Evolutionary conservation across 148 eudicot species (phyloP), one percentile per base, ranked within the genome.

Genomic region (Rhododendron ovatum): DNA sequence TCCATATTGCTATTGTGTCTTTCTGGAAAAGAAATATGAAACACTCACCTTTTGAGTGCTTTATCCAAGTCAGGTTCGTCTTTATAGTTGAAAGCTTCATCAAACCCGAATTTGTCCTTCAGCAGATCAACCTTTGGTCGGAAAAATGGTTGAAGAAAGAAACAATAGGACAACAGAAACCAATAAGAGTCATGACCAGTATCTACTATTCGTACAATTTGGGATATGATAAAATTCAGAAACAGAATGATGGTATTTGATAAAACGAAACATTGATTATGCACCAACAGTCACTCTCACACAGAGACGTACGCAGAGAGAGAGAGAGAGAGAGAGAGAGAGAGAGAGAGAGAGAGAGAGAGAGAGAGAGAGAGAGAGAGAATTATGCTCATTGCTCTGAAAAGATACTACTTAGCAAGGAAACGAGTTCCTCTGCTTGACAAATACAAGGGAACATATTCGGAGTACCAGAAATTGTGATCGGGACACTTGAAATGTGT

Each of bases 31-130:
- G 61, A 55, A 28, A 48, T 80, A 24, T 9, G 28, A 3, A 74
- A 74, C 14, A 57, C 87, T 88, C 59, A 91, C 92, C 92, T 89
- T 82, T 89, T 91, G 30, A 91, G 41, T 57, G 89, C 84, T 24
- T 84, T 85, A 69, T 84, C 85, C 24, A 91, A 67, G 82, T 91
- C 89, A 11, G 47, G 71, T 57, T 91, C 91, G 45, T 91, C 91
- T 82, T 87, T 91, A 51, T 89, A 91, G 74, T 91, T 91, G 76
- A 91, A 91, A 85, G 91, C 91, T 77, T 86, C 92, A 55, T 91
- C 89, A 84, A 90, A 90, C 26, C 92, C 92, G 22, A 89, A 87
- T 78, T 89, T 89, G 61, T 86, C 86, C 88, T 90, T 89, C 84
- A 90, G 75, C 39, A 91, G 87, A 63, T 88, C 92, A 79, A 90